Evolutionary conservation across 768 basidiomycete species (phyloP).

Genomic region (Paxillus ammoniavirescens): DNA sequence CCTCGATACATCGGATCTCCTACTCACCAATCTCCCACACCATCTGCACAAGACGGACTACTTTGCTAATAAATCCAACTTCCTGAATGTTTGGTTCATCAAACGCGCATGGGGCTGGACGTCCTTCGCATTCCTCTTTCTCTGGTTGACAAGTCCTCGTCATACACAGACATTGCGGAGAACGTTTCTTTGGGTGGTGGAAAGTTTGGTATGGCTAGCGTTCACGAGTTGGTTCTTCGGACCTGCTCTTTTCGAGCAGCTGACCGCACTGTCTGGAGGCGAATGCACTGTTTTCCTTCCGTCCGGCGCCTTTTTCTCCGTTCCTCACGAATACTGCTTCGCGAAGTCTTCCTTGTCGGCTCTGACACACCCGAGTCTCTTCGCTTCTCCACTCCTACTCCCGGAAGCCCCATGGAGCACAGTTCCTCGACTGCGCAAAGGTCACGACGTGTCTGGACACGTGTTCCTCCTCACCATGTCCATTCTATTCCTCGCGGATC

Average conservation of each 20-base stretch:
- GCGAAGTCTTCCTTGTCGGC: slow-evolving; percentile 51
- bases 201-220: slow-evolving; percentile 65
- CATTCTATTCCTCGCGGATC: slow-evolving; percentile 74
- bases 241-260: slow-evolving; percentile 67
- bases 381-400: slow-evolving; percentile 40
- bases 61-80: slow-evolving; percentile 80
- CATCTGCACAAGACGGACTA: slow-evolving; percentile 60
- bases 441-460: slow-evolving; percentile 94
- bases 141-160: slow-evolving; percentile 57
- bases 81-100: slow-evolving; percentile 83
- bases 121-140: slow-evolving; percentile 57
- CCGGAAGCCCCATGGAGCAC: slow-evolving; percentile 43
- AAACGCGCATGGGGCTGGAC: slow-evolving; percentile 95
- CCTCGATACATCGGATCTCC: slow-evolving; percentile 82
- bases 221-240: slow-evolving; percentile 92
- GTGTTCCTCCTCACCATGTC: slow-evolving; percentile 85
- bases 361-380: slow-evolving; percentile 61
- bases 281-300: slow-evolving; percentile 71
- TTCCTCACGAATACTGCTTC: slow-evolving; percentile 61
- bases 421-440: slow-evolving; percentile 65
- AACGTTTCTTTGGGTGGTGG: slow-evolving; percentile 52
- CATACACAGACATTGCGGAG: slow-evolving; percentile 40
- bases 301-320: slow-evolving; percentile 46
- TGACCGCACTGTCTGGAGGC: slow-evolving; percentile 66
- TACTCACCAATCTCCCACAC: slow-evolving; percentile 67